Evolutionary conservation across 2,329 filamentous ascomycete species (phyloP), one percentile per base, ranked within the genome.

Genomic region (Calonectria ilicicola): DNA sequence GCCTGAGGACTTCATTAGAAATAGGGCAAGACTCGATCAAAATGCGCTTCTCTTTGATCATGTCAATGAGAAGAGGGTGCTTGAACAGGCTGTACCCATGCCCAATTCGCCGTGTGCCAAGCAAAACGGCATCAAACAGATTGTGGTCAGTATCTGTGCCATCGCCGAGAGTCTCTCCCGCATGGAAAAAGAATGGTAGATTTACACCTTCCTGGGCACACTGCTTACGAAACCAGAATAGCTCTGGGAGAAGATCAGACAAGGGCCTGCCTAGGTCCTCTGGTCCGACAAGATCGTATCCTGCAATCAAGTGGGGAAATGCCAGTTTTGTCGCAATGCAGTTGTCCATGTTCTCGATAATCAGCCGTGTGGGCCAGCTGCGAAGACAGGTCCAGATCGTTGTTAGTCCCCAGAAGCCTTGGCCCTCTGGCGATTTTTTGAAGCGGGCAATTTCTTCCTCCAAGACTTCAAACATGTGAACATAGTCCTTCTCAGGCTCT

Each of bases 181-280:
- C 96, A 82, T 98, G 96, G 86, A 98, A 97, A 87, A 98, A 98
- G 86, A 98, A 98, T 1, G 96, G 96, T 12, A 99, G 92, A 63
- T 95, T 91, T 44, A 98, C 90, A 2, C 90, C 91, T 79, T 95
- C 93, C 80, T 94, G 89, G 0, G 91, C 90, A 82, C 95, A 98
- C 78, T 93, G 91, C 83, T 96, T 96, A 75, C 93, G 92, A 88
- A 98, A 98, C 95, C 95, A 98, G 83, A 98, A 96, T 0, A 98
- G 86, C 80, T 98, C 91, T 0, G 96, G 95, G 0, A 96, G 89
- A 4, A 98, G 85, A 76, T 97, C 94, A 35, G 89, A 88, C 29
- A 98, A 89, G 0, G 95, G 89, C 15, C 94, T 90, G 1, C 95
- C 96, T 1, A 89, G 83, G 80, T 97, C 94, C 86, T 98, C 96